Conservation (phyloP, 495 filamentous ascomycete genomes). For the Pyrenula massariospora region DNA sequence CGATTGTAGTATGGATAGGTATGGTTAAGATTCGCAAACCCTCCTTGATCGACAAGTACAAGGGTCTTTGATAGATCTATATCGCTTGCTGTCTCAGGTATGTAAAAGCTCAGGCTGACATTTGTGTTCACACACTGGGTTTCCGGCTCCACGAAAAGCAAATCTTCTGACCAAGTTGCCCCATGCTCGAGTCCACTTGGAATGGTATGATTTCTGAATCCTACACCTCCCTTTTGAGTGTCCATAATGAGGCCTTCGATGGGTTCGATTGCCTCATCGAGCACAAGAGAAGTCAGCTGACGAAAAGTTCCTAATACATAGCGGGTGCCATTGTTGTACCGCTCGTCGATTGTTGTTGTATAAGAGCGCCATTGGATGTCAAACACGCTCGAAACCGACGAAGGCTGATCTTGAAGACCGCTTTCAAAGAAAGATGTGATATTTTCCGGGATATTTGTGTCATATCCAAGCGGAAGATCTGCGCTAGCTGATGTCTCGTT, state of each 20-base stretch:
- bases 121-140: constrained; percentile 31
- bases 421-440: neutral
- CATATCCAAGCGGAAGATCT: constrained; percentile 3
- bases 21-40: constrained; percentile 21
- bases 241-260: constrained; percentile 34
- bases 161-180: constrained; percentile 26
- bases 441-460: neutral
- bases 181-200: constrained; percentile 15
- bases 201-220: constrained; percentile 33
- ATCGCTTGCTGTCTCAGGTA: constrained; percentile 1
- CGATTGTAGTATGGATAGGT: constrained; percentile 11
- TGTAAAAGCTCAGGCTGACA: constrained; percentile 24
- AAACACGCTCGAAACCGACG: neutral
- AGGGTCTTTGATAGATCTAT: constrained; percentile 7
- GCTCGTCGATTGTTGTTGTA: constrained; percentile 14
- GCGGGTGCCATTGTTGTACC: constrained; percentile 11
- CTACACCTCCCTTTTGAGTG: constrained; percentile 22
- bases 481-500: constrained; percentile 3
- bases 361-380: neutral
- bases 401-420: neutral
- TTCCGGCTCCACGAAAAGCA: constrained; percentile 33
- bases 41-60: constrained; percentile 25
- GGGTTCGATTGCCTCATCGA: constrained; percentile 15
- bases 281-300: constrained; percentile 14
- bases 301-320: constrained; percentile 9